Percentiles rank a stretch among this genome's conserved stretches.
These are phyloP conservation scores for Volvariella surrecta DNA, from an alignment of 1,284 basidiomycete genomes.

Conservation along the genomic window DNA sequence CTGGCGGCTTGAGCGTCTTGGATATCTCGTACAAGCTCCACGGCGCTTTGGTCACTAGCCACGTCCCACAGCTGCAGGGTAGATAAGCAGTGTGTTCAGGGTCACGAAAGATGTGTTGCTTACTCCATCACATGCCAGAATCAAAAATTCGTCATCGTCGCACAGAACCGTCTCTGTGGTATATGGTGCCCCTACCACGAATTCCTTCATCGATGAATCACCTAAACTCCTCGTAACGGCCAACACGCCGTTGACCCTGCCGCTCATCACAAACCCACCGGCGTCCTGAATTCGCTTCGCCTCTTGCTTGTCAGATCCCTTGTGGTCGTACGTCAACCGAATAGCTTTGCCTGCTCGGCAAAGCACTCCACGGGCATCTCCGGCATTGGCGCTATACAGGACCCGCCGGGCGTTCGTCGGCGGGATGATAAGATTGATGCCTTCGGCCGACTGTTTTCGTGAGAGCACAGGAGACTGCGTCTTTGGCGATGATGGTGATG, in stretches of 20 bases:
- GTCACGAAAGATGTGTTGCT: conserved; percentile 22
- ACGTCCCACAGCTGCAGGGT: conserved; percentile 91
- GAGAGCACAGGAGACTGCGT: conserved; percentile 28
- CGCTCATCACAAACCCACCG: conserved; percentile 98
- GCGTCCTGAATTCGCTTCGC: conserved; percentile 97
- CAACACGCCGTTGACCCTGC: conserved; percentile 94
- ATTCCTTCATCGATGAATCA: conserved; percentile 99
- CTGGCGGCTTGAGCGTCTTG: conserved; percentile 82
- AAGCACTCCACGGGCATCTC: conserved; percentile 85
- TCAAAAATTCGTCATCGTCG: conserved; percentile 89
- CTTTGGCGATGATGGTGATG: conserved; percentile 23
- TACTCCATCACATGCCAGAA: conserved; percentile 97
- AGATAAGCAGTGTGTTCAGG: conserved; percentile 7
- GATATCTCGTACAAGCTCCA: conserved; percentile 74
- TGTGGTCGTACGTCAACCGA: conserved; percentile 97
- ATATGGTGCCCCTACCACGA: conserved; percentile 96
- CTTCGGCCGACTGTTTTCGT: conserved; percentile 20
- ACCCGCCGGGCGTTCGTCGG: conserved; percentile 57
- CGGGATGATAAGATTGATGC: conserved; percentile 31
- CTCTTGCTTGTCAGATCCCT: conserved; percentile 95
- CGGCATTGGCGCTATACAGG: conserved; percentile 94
- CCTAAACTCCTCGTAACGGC: conserved; percentile 96
- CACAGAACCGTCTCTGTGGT: conserved; percentile 93
- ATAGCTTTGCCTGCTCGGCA: conserved; percentile 88
- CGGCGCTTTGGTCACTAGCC: conserved; percentile 84